A percentile compares a stretch with the other conserved stretches of the same genome.
phyloP scores from a whole-genome alignment of 768 basidiomycete genomes.

The Termitomyces sp. region DNA sequence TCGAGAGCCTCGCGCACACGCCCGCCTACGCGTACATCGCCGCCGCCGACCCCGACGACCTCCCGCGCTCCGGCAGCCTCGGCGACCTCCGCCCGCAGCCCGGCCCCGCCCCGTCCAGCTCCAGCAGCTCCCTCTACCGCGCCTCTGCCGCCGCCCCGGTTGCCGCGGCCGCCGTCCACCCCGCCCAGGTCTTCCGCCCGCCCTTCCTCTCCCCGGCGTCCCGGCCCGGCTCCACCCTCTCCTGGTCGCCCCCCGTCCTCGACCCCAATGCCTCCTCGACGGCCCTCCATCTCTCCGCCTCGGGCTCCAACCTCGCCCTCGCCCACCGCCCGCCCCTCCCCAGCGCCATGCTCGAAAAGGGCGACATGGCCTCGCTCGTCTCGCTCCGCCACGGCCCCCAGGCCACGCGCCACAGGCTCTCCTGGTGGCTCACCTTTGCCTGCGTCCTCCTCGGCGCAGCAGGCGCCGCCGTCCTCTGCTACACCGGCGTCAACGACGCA shows the following conservation, averaged over 20 bases:
- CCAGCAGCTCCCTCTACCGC: conserved; percentile 34
- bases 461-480: conserved; percentile 48
- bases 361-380: background rate
- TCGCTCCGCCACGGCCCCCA: background rate
- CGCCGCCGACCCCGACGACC: conserved; percentile 10
- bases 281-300: conserved; percentile 20
- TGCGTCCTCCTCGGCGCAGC: conserved; percentile 49
- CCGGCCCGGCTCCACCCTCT: conserved; percentile 50
- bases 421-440: conserved; percentile 44
- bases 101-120: conserved; percentile 6
- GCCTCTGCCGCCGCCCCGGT: conserved; percentile 38
- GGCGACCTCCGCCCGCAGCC: conserved; percentile 21
- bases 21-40: conserved; percentile 15
- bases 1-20: conserved; percentile 29
- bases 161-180: conserved; percentile 34
- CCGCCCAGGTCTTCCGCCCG: conserved; percentile 50
- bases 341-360: conserved; percentile 40
- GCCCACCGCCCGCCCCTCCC: conserved; percentile 43
- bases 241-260: conserved; percentile 40
- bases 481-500: conserved; percentile 42
- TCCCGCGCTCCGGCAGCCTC: conserved; percentile 16
- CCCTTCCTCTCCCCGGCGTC: conserved; percentile 70
- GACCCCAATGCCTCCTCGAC: conserved; percentile 16
- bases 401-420: conserved; percentile 14
- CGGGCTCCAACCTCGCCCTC: conserved; percentile 20